Evolutionary conservation across 2,329 filamentous ascomycete genomes (phyloP).

Genomic region (Hortaea werneckii): DNA sequence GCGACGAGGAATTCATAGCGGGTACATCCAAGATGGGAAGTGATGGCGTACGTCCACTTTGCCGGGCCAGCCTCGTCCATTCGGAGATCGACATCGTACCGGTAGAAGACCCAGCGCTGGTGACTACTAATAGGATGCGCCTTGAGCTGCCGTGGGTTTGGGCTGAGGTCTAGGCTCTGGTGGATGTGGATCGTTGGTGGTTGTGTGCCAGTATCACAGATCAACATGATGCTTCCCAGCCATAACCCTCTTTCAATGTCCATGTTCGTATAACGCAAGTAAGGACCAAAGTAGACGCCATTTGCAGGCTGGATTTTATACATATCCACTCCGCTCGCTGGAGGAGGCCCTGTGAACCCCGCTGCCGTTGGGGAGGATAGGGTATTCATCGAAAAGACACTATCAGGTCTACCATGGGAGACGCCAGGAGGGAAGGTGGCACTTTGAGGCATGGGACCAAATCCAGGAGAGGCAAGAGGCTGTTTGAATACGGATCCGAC

Average conservation of each 20-base stretch:
- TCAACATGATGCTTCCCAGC: constrained; percentile 86
- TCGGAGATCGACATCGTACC: constrained; percentile 79
- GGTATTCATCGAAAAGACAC: constrained; percentile 70
- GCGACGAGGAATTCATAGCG: constrained; percentile 95
- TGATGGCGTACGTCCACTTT: constrained; percentile 97
- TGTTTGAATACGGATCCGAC: constrained; percentile 46
- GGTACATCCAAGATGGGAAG: constrained; percentile 93
- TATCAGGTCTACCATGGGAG: constrained; percentile 37
- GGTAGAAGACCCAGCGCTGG: constrained; percentile 90
- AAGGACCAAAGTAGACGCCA: constrained; percentile 95
- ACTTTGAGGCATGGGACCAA: constrained; percentile 58
- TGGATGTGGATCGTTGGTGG: constrained; percentile 95
- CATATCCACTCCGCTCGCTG: constrained; percentile 79
- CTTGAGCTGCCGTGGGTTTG: constrained; percentile 76
- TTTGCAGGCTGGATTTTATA: constrained; percentile 92
- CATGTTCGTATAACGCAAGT: constrained; percentile 94
- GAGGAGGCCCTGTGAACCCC: constrained; percentile 85
- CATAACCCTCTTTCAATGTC: constrained; percentile 82
- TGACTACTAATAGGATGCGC: constrained; percentile 76
- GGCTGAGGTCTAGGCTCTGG: constrained; percentile 77
- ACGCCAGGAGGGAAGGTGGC: constrained; percentile 58
- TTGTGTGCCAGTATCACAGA: constrained; percentile 69
- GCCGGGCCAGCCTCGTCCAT: constrained; percentile 73
- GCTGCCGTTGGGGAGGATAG: constrained; percentile 63
- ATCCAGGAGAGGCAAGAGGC: constrained; percentile 68